A percentile compares a stretch with the other conserved stretches of the same genome.
Conservation (phyloP, 1,139 yeast genomes). For the Taiozyma sp. region DNA sequence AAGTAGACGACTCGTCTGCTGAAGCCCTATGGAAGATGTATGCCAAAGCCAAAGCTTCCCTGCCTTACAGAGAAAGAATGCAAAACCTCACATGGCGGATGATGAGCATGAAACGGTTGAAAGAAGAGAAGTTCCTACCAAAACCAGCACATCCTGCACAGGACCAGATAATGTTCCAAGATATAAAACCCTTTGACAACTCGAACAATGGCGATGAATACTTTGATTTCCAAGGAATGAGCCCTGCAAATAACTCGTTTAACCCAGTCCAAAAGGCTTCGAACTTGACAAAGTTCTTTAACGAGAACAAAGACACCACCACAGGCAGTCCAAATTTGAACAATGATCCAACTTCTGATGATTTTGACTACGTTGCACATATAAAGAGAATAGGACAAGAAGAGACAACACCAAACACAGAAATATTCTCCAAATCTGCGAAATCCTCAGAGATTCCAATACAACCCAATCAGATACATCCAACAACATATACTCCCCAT, state of each 20-base stretch:
- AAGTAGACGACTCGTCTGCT: constrained; percentile 38
- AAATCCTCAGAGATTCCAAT: constrained; percentile 16
- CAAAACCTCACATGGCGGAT: constrained; percentile 84
- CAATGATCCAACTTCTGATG: constrained; percentile 43
- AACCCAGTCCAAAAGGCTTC: constrained; percentile 13
- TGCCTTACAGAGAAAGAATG: constrained; percentile 73
- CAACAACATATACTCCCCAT: constrained; percentile 3
- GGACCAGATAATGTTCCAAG: neutral
- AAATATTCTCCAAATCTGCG: constrained; percentile 3
- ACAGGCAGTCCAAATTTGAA: constrained; percentile 1
- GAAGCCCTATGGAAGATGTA: constrained; percentile 79
- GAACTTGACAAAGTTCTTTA: constrained; percentile 19
- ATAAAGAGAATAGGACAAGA: constrained; percentile 53
- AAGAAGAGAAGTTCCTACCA: neutral
- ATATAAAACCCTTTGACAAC: constrained; percentile 1
- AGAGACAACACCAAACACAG: constrained; percentile 12
- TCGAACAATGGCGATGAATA: constrained; percentile 18
- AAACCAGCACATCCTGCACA: neutral
- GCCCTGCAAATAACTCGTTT: constrained; percentile 5
- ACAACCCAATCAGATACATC: constrained; percentile 1
- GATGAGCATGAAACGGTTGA: constrained; percentile 52
- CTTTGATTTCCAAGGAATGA: constrained; percentile 14
- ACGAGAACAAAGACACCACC: constrained; percentile 5
- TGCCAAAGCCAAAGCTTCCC: constrained; percentile 67
- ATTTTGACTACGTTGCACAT: constrained; percentile 66